A percentile compares a stretch with the other conserved stretches of the same genome.
Conservation (phyloP, 106 monocot species). For the Acanthochlamys bracteata region DNA sequence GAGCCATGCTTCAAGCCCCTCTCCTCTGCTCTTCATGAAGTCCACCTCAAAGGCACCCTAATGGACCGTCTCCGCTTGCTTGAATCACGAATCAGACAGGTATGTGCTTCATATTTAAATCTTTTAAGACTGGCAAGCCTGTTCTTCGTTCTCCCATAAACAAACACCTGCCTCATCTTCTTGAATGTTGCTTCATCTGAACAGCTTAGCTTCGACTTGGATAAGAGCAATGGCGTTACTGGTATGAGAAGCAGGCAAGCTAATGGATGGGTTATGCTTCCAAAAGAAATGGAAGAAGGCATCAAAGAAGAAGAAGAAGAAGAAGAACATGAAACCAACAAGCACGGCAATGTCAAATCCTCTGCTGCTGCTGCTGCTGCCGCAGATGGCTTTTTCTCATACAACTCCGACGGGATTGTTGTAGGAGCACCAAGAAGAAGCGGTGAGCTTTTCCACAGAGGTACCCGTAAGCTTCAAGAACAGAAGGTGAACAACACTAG, state of each 20-base stretch:
- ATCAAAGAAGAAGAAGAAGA: neutral
- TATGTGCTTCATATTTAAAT: neutral
- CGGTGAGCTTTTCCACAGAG: slow-evolving; percentile 8
- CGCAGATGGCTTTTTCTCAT: neutral
- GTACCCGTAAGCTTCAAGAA: slow-evolving; percentile 1
- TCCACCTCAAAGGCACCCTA: slow-evolving; percentile 37
- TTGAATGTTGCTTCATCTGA: neutral
- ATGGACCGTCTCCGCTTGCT: slow-evolving; percentile 52
- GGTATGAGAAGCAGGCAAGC: neutral
- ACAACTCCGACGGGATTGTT: neutral
- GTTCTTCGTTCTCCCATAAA: too few species aligned
- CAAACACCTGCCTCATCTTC: neutral
- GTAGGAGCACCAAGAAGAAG: neutral
- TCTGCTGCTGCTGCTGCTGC: too few species aligned
- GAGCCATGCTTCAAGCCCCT: slow-evolving; percentile 23
- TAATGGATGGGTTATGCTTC: neutral
- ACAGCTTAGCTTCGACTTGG: slow-evolving; percentile 23
- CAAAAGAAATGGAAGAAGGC: neutral
- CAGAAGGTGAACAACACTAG: neutral
- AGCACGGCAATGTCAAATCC: too few species aligned
- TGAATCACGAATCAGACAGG: slow-evolving; percentile 52
- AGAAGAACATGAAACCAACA: neutral
- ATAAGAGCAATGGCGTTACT: slow-evolving; percentile 1
- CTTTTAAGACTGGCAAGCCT: too few species aligned
- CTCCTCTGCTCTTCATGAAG: slow-evolving; percentile 23